Evolutionary conservation across 192 early-diverging fungal genomes (phyloP).

Genomic region (Backusella morwellensis): DNA sequence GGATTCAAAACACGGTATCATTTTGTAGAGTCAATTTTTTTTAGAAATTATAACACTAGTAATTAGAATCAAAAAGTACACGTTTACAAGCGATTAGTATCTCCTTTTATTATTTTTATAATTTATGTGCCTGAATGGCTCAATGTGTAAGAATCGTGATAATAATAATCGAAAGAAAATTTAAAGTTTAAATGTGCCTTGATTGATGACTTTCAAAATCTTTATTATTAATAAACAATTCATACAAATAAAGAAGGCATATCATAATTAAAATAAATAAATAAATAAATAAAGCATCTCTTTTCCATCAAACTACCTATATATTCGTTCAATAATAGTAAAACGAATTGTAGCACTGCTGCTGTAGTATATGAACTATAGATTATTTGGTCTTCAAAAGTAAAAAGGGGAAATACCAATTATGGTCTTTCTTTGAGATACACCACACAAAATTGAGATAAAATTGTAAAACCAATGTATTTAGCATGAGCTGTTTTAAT

Average conservation of each 20-base stretch:
- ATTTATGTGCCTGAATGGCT: neutral
- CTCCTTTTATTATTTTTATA: neutral
- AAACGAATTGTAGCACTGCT: neutral
- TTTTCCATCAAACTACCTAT: neutral
- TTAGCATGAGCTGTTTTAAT: neutral
- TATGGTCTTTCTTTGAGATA: neutral
- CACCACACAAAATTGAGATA: neutral
- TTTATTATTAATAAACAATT: neutral
- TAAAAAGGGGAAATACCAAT: neutral
- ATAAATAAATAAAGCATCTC: neutral
- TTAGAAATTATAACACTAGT: neutral
- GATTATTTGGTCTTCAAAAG: neutral
- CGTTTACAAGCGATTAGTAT: neutral
- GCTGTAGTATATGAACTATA: neutral
- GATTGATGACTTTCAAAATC: neutral
- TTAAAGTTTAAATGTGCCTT: conserved; percentile 1
- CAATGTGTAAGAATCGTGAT: neutral
- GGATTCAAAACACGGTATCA: neutral
- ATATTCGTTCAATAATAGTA: neutral
- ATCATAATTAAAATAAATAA: neutral
- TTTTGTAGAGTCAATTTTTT: neutral
- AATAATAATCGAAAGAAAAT: neutral
- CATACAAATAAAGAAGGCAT: neutral
- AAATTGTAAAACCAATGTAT: neutral
- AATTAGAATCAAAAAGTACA: neutral